phyloP scores from a whole-genome alignment of 441 rosid species.

The Brassica hybrid region DNA sequence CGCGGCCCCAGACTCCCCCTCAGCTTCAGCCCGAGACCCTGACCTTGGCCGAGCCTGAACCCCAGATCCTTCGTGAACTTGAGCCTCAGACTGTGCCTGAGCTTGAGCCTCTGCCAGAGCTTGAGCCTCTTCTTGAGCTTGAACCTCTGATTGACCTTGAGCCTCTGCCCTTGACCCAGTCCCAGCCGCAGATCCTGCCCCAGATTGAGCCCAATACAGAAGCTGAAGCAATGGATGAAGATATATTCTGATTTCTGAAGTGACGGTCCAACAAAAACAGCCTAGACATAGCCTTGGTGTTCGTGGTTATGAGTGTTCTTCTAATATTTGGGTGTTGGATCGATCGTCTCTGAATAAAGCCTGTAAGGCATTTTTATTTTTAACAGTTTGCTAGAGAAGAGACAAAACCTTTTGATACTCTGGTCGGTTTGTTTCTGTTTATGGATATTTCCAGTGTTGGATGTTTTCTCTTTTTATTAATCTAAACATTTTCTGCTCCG shows the following conservation, averaged over 20 bases:
- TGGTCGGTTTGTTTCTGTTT: slow-evolving; percentile 12
- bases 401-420: slow-evolving; percentile 14
- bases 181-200: slow-evolving; percentile 9
- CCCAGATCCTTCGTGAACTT: neutral
- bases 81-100: neutral
- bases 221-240: slow-evolving; percentile 33
- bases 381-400: neutral
- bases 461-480: slow-evolving; percentile 23
- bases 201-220: slow-evolving; percentile 20
- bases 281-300: slow-evolving; percentile 33
- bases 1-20: neutral
- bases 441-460: slow-evolving; percentile 5
- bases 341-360: neutral
- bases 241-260: slow-evolving; percentile 32
- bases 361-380: neutral
- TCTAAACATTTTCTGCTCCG: neutral
- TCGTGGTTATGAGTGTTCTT: slow-evolving; percentile 19
- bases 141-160: neutral
- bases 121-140: too few species aligned
- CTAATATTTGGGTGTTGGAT: slow-evolving; percentile 16
- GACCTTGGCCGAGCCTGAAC: neutral
- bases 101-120: neutral
- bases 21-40: neutral
- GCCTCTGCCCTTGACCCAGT: slow-evolving; percentile 11
- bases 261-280: slow-evolving; percentile 7